Evolutionary conservation across 345 rosid genomes (phyloP), one percentile per base, ranked within the genome.

Genomic region (Erodium maritimum): DNA sequence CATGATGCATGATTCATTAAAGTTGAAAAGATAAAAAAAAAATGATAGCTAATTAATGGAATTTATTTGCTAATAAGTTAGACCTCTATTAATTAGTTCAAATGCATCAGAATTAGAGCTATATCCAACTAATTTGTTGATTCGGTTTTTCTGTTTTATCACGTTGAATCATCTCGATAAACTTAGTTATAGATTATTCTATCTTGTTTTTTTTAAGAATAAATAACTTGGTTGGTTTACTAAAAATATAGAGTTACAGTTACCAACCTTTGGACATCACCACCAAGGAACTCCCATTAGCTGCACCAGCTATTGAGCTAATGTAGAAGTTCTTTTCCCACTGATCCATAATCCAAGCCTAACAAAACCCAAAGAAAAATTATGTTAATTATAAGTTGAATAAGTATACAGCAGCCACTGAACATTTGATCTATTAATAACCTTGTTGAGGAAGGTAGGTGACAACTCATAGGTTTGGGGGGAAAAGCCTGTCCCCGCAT

Each of bases 321-420:
- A 91, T 91, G 67, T 91, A 91, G 68, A 71, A 91, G 65, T 84
- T 91, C 68, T 79, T 91, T 71, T 91, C 97, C 97, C 97, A 91
- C 55, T 91, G 96, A 57, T 88, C 98, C 98, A 91, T 88, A 60
- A 91, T 91, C 98, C 98, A 91, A 61, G 88, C 96, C 97, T 91
- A 67, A 18, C 61, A 71, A 45, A 64, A 63, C 55, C 19, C 57
- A 73, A 61, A 22, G 22, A 61, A 57, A 54, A 52, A 59, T 55
- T 37, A 19, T 21, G 45, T 18, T 56, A 55, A 59, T 14, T 42
- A 42, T 11, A 23, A 21, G 55, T 9, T n/a, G 20, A 69, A 29
- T 67, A 48, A 37, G 60, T 22, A 61, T 64, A 19, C 53, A 61
- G 33, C 19, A 25, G 34, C 37, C 37, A 23, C 23, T 50, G n/a